Base-by-base conservation (phyloP, 352 stramenopile species). In the Thalassiosira allenii region DNA sequence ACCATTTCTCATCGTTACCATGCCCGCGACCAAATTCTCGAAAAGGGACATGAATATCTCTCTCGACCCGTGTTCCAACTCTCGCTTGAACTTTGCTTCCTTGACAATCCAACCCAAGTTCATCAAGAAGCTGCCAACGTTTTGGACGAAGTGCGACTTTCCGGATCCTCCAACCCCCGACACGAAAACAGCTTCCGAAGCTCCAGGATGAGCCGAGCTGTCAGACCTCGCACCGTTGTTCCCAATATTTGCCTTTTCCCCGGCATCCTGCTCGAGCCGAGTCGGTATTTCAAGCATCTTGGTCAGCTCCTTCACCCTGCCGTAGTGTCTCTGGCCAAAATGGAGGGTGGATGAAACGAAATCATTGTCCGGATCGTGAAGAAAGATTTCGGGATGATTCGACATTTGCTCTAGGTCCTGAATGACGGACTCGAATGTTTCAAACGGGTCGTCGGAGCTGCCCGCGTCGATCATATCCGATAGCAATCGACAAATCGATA, bases 351-450 rank as follows among this genome's bases (percentile, higher is more conserved):
- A 29, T 44, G 0, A 17, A 47, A n/a, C n/a, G n/a, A n/a, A n/a
- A n/a, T n/a, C n/a, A n/a, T n/a, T n/a, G 57, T 29, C 44, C 20
- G 47, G 20, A 69, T 81, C 54, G 51, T 75, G 52, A 14, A 81
- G 44, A 44, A 69, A 75, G 8, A 64, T 56, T 23, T 37, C 1
- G 6, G 72, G 62, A 29, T 69, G 12, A 29, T 2, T 51, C 27
- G 34, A 51, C 72, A 81, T 81, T 53, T 81, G 37, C 37, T 75
- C 29, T 1, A 81, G 52, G 49, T 81, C 72, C 27, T 57, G 25
- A n/a, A 70, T 75, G 2, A 69, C 51, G 14, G 54, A 74, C 49
- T 14, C n/a, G 49, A 74, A 65, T 32, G 49, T 40, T n/a, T n/a
- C n/a, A n/a, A n/a, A n/a, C n/a, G n/a, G n/a, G n/a, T n/a, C n/a